Evolutionary conservation across 2,329 filamentous ascomycete species (phyloP).

Genomic region (Chrysoporthe deuterocubensis): DNA sequence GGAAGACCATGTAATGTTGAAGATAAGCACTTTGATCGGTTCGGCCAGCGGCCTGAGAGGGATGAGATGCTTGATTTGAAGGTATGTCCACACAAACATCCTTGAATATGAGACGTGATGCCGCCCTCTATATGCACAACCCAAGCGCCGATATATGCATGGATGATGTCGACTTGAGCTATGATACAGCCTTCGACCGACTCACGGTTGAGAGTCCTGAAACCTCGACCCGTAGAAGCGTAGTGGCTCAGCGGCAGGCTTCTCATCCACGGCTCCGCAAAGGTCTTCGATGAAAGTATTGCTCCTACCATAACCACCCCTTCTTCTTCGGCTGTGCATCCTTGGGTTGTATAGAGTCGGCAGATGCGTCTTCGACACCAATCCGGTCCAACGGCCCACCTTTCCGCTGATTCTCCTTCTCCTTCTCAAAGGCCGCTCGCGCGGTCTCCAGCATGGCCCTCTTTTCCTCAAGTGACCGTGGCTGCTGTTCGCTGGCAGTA

Average conservation of each 20-base stretch:
- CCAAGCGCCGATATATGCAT: slow-evolving; percentile 27
- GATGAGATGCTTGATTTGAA: slow-evolving; percentile 31
- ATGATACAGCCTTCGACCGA: slow-evolving; percentile 19
- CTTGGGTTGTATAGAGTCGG: slow-evolving; percentile 31
- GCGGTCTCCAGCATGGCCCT: slow-evolving; percentile 44
- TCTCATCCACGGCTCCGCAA: not conserved
- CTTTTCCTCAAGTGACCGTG: slow-evolving; percentile 39
- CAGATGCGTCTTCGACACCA: slow-evolving; percentile 42
- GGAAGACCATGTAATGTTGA: not conserved
- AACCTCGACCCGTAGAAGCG: too few relatives aligned
- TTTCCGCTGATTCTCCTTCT: slow-evolving; percentile 54
- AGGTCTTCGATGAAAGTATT: not conserved
- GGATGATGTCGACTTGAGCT: slow-evolving; percentile 19
- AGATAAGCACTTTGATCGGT: not conserved
- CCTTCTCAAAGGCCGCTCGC: slow-evolving; percentile 50
- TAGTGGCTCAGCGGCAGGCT: not conserved
- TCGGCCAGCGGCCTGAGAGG: slow-evolving; percentile 29
- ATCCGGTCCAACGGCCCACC: slow-evolving; percentile 57
- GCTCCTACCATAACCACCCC: slow-evolving; percentile 49
- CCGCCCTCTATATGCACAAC: slow-evolving; percentile 31
- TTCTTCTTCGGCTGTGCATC: slow-evolving; percentile 45
- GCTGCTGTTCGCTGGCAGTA: slow-evolving; percentile 39
- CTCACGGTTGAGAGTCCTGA: not conserved
- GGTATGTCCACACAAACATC: slow-evolving; percentile 16
- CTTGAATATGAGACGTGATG: slow-evolving; percentile 20